phyloP scores from a whole-genome alignment of 257 asterid genomes.

The Scutellaria barbata region DNA sequence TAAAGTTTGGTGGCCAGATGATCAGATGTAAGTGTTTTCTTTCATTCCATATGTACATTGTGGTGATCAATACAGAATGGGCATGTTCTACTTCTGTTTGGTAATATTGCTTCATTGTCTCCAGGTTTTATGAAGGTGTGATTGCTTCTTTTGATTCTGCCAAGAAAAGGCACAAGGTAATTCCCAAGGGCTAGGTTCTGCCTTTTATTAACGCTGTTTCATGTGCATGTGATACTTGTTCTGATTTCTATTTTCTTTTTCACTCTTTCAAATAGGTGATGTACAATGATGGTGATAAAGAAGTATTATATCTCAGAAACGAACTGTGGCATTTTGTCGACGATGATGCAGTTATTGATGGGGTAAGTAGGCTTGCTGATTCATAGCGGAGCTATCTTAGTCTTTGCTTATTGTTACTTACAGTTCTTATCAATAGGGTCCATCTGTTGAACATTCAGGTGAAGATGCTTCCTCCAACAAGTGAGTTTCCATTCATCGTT shows the following conservation, averaged over 20 bases:
- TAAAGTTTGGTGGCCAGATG: constrained; percentile 26
- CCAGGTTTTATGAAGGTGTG: constrained; percentile 23
- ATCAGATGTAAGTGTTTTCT: constrained; percentile 1
- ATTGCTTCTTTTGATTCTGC: background rate
- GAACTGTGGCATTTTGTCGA: constrained; percentile 8
- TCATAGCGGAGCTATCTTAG: background rate
- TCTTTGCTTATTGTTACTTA: constrained; percentile 8
- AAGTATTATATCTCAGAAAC: constrained; percentile 1
- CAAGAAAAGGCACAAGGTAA: constrained; percentile 17
- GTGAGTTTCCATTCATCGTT: constrained; percentile 17
- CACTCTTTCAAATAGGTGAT: constrained; percentile 11
- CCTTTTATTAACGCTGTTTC: background rate
- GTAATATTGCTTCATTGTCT: constrained; percentile 11
- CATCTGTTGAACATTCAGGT: constrained; percentile 1
- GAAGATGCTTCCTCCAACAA: constrained; percentile 25
- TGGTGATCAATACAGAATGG: background rate
- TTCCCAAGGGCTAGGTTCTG: background rate
- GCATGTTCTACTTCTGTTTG: background rate
- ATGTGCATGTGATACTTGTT: constrained; percentile 18
- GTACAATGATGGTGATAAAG: constrained; percentile 18
- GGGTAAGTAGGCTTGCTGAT: constrained; percentile 3
- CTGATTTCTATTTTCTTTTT: background rate
- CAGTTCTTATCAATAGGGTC: background rate
- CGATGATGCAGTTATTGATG: constrained; percentile 14
- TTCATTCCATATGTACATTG: background rate